Evolutionary conservation across 2,329 filamentous ascomycete genomes (phyloP).

Genomic region (Clarireedia sp.): DNA sequence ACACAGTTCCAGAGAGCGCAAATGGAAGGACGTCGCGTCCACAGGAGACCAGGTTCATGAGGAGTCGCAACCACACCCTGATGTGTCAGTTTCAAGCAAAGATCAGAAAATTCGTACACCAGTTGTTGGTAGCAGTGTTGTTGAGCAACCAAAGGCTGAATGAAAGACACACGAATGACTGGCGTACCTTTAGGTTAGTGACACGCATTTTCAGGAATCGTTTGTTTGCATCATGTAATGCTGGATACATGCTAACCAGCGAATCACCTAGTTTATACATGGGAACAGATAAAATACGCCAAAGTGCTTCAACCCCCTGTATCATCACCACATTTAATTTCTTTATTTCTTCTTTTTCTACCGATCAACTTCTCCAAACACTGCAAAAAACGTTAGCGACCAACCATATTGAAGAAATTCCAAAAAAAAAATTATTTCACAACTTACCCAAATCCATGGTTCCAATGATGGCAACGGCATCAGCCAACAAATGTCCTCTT

Average conservation of each 20-base stretch:
- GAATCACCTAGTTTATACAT: background rate
- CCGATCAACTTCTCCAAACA: slow-evolving; percentile 42
- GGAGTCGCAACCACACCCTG: background rate
- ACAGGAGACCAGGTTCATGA: background rate
- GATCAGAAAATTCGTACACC: background rate
- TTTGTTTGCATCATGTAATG: background rate
- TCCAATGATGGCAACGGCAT: slow-evolving; percentile 92
- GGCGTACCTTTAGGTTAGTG: slow-evolving; percentile 1
- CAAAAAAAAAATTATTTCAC: slow-evolving; percentile 10
- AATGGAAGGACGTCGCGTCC: too few species aligned
- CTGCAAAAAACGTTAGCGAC: slow-evolving; percentile 20
- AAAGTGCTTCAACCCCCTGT: background rate
- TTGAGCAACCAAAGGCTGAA: background rate
- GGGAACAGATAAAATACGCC: background rate
- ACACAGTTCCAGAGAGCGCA: too few species aligned
- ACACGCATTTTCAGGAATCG: background rate
- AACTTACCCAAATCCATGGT: slow-evolving; percentile 78
- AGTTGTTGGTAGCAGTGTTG: slow-evolving; percentile 9
- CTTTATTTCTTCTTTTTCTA: slow-evolving; percentile 26
- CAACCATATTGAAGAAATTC: slow-evolving; percentile 3
- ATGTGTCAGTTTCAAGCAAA: too few species aligned
- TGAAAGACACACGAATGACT: background rate
- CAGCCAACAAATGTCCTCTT: slow-evolving; percentile 86
- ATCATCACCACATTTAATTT: slow-evolving; percentile 8
- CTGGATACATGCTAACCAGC: background rate